Base-by-base conservation (phyloP, 148 eudicot species). In the Fagopyrum tataricum region DNA sequence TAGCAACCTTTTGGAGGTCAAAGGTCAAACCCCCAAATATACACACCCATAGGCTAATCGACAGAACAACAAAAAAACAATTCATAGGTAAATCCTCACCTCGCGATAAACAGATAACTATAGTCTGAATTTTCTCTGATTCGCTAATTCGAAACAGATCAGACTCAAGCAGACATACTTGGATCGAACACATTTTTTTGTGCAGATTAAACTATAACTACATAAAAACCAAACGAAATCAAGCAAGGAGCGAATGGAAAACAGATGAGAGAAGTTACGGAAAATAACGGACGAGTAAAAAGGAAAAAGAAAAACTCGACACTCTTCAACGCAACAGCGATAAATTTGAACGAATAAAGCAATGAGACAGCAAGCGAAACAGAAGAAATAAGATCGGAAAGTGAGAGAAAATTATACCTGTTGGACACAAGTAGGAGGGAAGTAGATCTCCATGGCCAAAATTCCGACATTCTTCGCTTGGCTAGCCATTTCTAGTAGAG, bases 371-470 rank as follows among this genome's bases (percentile, higher is more conserved):
- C 21, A 67, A 67, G 6, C 20, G 23, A 20, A 43, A 15, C 4
- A 41, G 71, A 43, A 12, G n/a, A 67, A 43, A 20, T 15, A 67
- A 39, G 71, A 67, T 43, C 21, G 46, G 44, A 67, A 67, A 67
- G 46, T 37, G 46, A 14, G 44, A 67, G 23, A 1, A 15, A 67
- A 67, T 15, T 41, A 17, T 53, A 95, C 99, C 99, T 95, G 99
- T 69, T 87, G 92, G 75, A 91, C 80, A 81, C 94, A 95, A 70
- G 97, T 83, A 51, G 97, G 99, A 78, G 99, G 99, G 72, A 92
- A 90, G 82, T 95, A 95, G 81, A 95, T 92, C 79, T 95, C 99
- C 84, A 95, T 87, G 70, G 99, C 99, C 69, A 95, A 88, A 78
- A 95, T 95, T 76, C 99, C 99, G 10, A 92, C 99, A 83, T 95